Evolutionary conservation across 176 grass and related monocot species (phyloP).

Genomic region (Typha latifolia): DNA sequence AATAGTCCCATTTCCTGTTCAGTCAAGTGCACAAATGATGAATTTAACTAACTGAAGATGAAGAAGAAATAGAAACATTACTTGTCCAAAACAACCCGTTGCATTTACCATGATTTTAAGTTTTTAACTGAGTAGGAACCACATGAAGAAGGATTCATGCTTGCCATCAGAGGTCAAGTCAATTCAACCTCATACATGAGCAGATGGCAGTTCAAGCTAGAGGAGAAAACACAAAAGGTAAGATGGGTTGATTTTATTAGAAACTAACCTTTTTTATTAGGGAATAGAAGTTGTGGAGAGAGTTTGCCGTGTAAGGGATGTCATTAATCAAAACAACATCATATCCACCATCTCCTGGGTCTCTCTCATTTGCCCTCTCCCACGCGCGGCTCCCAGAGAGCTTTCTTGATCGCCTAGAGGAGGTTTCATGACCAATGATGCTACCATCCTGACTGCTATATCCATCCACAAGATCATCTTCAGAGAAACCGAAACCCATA

Average conservation of each 20-base stretch:
- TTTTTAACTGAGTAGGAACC: too few species aligned
- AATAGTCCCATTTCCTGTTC: too few species aligned
- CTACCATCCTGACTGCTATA: conserved; percentile 53
- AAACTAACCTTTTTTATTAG: conserved; percentile 63
- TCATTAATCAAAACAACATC: conserved; percentile 73
- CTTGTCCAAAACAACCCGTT: too few species aligned
- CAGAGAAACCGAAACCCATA: conserved; percentile 43
- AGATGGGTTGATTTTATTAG: neutral
- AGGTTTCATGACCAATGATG: conserved; percentile 37
- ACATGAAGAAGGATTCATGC: too few species aligned
- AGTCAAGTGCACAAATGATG: too few species aligned
- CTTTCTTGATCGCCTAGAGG: conserved; percentile 52
- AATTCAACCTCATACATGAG: too few species aligned
- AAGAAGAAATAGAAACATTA: too few species aligned
- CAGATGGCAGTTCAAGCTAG: too few species aligned
- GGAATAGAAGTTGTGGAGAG: conserved; percentile 44
- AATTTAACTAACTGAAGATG: too few species aligned
- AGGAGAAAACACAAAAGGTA: neutral
- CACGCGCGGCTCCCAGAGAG: conserved; percentile 66
- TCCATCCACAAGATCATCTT: conserved; percentile 62
- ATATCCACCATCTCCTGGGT: conserved; percentile 52
- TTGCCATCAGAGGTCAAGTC: too few species aligned
- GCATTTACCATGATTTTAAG: too few species aligned
- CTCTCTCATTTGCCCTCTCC: conserved; percentile 58
- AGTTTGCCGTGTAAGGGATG: conserved; percentile 38